These are phyloP conservation scores for Lumnitzera littorea DNA, from an alignment of 345 rosid species.

Conservation along the genomic window DNA sequence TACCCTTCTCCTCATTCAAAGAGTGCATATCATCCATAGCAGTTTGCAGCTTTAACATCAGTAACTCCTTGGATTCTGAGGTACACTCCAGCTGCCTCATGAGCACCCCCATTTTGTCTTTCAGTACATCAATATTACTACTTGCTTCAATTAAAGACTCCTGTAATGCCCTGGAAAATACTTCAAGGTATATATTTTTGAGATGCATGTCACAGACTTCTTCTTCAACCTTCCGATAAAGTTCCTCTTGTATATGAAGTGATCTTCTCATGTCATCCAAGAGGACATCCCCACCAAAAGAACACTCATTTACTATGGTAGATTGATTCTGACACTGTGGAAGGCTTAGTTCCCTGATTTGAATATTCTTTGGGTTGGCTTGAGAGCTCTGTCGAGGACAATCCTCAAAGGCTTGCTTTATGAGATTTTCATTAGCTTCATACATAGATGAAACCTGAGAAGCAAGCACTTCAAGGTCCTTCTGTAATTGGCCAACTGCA, in stretches of 20 bases:
- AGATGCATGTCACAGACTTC: slow-evolving; percentile 68
- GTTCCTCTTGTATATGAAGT: slow-evolving; percentile 70
- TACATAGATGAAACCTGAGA: slow-evolving; percentile 84
- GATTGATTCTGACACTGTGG: slow-evolving; percentile 36
- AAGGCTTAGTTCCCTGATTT: slow-evolving; percentile 21
- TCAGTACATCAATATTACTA: slow-evolving; percentile 36
- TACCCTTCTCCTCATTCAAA: slow-evolving; percentile 48
- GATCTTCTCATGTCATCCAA: slow-evolving; percentile 71
- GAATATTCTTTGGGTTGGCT: slow-evolving; percentile 21
- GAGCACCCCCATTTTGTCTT: slow-evolving; percentile 42
- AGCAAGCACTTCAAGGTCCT: slow-evolving; percentile 90
- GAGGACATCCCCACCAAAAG: slow-evolving; percentile 59
- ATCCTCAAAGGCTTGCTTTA: slow-evolving; percentile 71
- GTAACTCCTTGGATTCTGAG: slow-evolving; percentile 47
- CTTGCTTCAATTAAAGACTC: slow-evolving; percentile 60
- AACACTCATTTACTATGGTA: slow-evolving; percentile 38
- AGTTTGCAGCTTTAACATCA: slow-evolving; percentile 56
- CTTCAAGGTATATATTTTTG: slow-evolving; percentile 61
- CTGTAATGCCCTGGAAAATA: slow-evolving; percentile 60
- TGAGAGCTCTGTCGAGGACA: slow-evolving; percentile 33
- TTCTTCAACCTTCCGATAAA: slow-evolving; percentile 72
- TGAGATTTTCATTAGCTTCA: slow-evolving; percentile 88
- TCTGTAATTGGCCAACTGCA: slow-evolving; percentile 89
- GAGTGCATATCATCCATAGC: slow-evolving; percentile 58
- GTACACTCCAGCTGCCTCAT: slow-evolving; percentile 57